These are phyloP conservation scores for Cryptosporidium sp. DNA, from an alignment of 169 alveolate genomes.

Conservation along the genomic window DNA sequence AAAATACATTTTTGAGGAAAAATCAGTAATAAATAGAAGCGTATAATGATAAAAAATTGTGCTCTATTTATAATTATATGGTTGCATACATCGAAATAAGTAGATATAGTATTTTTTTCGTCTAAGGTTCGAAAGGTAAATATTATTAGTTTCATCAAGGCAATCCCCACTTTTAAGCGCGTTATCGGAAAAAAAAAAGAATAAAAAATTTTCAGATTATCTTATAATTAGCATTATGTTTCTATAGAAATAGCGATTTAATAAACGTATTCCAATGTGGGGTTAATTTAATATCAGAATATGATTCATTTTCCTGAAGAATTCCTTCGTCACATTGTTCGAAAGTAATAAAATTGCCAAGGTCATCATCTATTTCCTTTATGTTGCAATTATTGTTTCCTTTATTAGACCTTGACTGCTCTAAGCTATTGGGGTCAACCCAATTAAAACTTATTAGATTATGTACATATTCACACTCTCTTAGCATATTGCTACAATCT, in stretches of 20 bases:
- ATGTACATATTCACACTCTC: constrained; percentile 25
- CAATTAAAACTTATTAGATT: constrained; percentile 5
- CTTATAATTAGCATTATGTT: not conserved
- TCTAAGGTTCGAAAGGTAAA: not conserved
- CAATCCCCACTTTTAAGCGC: constrained; percentile 69
- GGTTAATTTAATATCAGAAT: constrained; percentile 44
- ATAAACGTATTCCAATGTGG: constrained; percentile 70
- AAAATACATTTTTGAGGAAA: constrained; percentile 45
- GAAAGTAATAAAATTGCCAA: constrained; percentile 45
- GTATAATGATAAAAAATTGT: not conserved
- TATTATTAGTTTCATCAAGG: not conserved
- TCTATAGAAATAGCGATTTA: constrained; percentile 56
- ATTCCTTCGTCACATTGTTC: constrained; percentile 73
- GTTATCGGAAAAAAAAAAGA: constrained; percentile 6
- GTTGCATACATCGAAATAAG: not conserved
- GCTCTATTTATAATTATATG: not conserved
- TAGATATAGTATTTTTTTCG: not conserved
- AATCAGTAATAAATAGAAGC: not conserved
- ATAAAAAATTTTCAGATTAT: not conserved
- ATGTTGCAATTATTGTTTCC: not conserved
- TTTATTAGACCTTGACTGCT: not conserved
- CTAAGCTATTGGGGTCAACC: not conserved
- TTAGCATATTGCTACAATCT: constrained; percentile 16
- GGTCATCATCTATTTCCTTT: constrained; percentile 37
- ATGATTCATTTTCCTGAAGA: constrained; percentile 42